Percentiles rank a stretch among this genome's conserved stretches.
phyloP scores from a whole-genome alignment of 2,329 filamentous ascomycete species.

The Cladosporium sp. region DNA sequence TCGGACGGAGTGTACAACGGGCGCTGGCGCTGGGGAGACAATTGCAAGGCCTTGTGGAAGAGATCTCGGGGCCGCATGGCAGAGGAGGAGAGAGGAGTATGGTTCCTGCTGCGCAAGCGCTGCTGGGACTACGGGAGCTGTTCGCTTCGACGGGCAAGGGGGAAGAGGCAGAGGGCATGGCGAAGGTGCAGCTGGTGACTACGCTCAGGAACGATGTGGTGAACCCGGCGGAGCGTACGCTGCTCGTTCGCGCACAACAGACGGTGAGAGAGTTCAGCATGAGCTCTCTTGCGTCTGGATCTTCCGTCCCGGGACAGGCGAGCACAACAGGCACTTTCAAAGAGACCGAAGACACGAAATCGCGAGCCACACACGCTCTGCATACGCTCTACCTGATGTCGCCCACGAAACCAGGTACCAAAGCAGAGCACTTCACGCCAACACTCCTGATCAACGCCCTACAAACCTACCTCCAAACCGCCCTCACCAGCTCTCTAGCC shows the following conservation, averaged over 20 bases:
- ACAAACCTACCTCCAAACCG: conserved; percentile 78
- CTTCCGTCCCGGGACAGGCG: conserved; percentile 42
- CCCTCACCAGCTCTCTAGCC: conserved; percentile 75
- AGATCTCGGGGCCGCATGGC: conserved; percentile 53
- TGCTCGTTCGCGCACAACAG: conserved; percentile 74
- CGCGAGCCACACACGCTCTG: conserved; percentile 71
- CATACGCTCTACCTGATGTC: conserved; percentile 80
- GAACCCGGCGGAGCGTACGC: conserved; percentile 68
- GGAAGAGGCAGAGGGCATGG: conserved; percentile 68
- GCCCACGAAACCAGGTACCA: conserved; percentile 51
- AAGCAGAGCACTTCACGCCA: conserved; percentile 59
- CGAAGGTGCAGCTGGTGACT: conserved; percentile 65
- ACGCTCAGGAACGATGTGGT: conserved; percentile 70
- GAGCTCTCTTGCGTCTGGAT: conserved; percentile 52
- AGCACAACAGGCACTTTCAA: conserved; percentile 52
- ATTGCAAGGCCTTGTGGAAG: conserved; percentile 80
- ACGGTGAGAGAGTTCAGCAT: conserved; percentile 82
- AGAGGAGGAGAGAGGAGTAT: conserved; percentile 60
- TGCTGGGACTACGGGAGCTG: conserved; percentile 73
- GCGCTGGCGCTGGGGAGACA: conserved; percentile 81
- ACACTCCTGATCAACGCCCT: conserved; percentile 72
- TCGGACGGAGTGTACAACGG: conserved; percentile 74
- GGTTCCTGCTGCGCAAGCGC: conserved; percentile 76
- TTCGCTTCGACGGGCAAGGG: conserved; percentile 66
- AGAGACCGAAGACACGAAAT: conserved; percentile 72